A percentile compares a stretch with the other conserved stretches of the same genome.
These are phyloP conservation scores for Colletotrichum euphorbiae DNA, from an alignment of 2,329 filamentous ascomycete genomes.

Conservation along the genomic window DNA sequence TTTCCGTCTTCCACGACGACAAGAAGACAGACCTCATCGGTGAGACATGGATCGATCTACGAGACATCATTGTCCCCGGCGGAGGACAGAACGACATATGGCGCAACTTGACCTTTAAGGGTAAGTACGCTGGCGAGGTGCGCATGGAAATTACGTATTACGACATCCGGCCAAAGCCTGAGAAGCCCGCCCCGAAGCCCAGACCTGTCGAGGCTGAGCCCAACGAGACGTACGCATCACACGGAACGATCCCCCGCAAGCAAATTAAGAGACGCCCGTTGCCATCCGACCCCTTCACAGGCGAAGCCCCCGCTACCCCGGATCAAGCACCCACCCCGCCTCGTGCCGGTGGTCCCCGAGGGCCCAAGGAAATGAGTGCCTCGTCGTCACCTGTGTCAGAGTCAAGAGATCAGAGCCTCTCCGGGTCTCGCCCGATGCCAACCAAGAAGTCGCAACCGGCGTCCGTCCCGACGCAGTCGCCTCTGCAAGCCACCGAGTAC, in stretches of 20 bases:
- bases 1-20: slow-evolving; percentile 98
- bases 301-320: slow-evolving; percentile 56
- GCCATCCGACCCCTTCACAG: slow-evolving; percentile 79
- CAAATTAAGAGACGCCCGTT: slow-evolving; percentile 86
- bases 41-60: slow-evolving; percentile 89
- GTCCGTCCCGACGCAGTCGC: slow-evolving; percentile 64
- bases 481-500: slow-evolving; percentile 65
- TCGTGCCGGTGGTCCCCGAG: slow-evolving; percentile 47
- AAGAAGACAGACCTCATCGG: slow-evolving; percentile 98
- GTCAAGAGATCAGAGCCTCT: slow-evolving; percentile 24
- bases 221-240: slow-evolving; percentile 34
- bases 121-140: slow-evolving; percentile 96
- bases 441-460: slow-evolving; percentile 49
- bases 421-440: slow-evolving; percentile 33
- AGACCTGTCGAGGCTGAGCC: slow-evolving; percentile 50
- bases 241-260: slow-evolving; percentile 64
- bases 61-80: slow-evolving; percentile 82
- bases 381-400: slow-evolving; percentile 15
- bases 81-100: slow-evolving; percentile 95
- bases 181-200: slow-evolving; percentile 72
- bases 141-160: slow-evolving; percentile 97
- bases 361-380: slow-evolving; percentile 30
- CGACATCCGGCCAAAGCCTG: slow-evolving; percentile 84
- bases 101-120: slow-evolving; percentile 88
- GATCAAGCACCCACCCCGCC: slow-evolving; percentile 61